Evolutionary conservation across 176 grass and related monocot species (phyloP), one percentile per base, ranked within the genome.

Genomic region (Stipa capillata): DNA sequence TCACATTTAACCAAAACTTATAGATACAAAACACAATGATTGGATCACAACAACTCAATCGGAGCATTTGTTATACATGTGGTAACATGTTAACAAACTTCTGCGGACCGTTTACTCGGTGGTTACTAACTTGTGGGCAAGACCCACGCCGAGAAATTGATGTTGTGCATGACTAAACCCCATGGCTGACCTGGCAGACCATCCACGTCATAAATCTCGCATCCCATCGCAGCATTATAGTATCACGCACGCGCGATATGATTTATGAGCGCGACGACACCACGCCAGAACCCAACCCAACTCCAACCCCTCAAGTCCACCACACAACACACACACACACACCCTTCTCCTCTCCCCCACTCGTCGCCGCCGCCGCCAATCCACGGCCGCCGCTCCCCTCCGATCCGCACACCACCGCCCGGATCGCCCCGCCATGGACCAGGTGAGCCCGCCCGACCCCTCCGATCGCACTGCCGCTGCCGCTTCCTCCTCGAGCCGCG

Each of bases 391-490:
- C 35, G 20, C 31, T 6, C 51, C 21, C 3, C 18, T 2, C 77
- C 21, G 73, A 83, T 66, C 86, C 75, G 67, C 2, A 8, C 14
- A 18, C 50, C 15, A 76, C 34, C 59, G 33, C 10, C 14, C 75
- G 60, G 81, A 88, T 74, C 86, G 43, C 69, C 21, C 5, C 70
- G 63, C 77, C 72, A 89, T 89, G 82, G 87, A 85, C 34, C 82
- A 89, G 87, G 87, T 89, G 44, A 89, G 82, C 72, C 34, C 34
- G 13, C 20, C 15, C 7, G 21, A 9, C 76, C n/a, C 16, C 10
- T 70, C 69, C 77, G 82, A 84, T 84, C 75, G 50, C 58, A 23
- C 18, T 10, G 18, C 51, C 8, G 29, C 0, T 4, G 2, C 11
- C 23, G 18, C 82, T 1, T 2, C 6, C 47, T 21, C 24, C 5